These are phyloP conservation scores for Diaporthe vexans DNA, from an alignment of 2,329 filamentous ascomycete species.

Conservation along the genomic window DNA sequence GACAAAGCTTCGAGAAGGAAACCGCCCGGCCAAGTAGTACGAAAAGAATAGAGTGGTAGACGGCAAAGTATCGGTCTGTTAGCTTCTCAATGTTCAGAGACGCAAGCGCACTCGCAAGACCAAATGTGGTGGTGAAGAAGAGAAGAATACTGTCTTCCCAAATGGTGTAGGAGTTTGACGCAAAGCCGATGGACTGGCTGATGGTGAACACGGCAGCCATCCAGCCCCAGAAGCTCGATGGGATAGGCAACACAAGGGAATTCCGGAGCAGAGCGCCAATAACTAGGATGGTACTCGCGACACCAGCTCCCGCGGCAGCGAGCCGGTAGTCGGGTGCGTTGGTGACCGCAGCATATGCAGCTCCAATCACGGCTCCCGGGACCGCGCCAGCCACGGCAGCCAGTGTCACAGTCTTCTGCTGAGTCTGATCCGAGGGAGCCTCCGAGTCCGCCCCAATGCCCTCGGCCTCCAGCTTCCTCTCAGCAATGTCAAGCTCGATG, in stretches of 20 bases:
- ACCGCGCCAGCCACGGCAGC: conserved; percentile 53
- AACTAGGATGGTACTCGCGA: conserved; percentile 60
- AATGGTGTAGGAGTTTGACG: conserved; percentile 97
- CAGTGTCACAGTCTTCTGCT: conserved; percentile 56
- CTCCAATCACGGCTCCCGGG: conserved; percentile 52
- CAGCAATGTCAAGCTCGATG: conserved; percentile 70
- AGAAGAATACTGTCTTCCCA: conserved; percentile 97
- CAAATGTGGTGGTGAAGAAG: conserved; percentile 92
- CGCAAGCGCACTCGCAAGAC: conserved; percentile 78
- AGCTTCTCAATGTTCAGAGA: conserved; percentile 80
- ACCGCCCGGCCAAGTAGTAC: conserved; percentile 82
- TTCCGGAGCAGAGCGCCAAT: conserved; percentile 57
- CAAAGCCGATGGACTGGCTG: conserved; percentile 93
- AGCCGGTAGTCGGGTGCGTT: conserved; percentile 57
- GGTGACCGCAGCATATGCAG: conserved; percentile 50
- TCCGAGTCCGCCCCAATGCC: conserved; percentile 49
- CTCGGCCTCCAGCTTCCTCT: conserved; percentile 69
- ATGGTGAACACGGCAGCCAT: conserved; percentile 83
- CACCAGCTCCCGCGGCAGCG: conserved; percentile 57
- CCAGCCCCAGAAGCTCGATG: conserved; percentile 90
- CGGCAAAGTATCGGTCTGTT: conserved; percentile 79
- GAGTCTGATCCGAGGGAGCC: conserved; percentile 51
- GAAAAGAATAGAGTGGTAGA: conserved; percentile 89
- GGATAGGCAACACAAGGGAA: conserved; percentile 67
- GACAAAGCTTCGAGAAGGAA: conserved; percentile 91